Conservation (phyloP, 495 filamentous ascomycete species). For the Hypoxylon perforatum region DNA sequence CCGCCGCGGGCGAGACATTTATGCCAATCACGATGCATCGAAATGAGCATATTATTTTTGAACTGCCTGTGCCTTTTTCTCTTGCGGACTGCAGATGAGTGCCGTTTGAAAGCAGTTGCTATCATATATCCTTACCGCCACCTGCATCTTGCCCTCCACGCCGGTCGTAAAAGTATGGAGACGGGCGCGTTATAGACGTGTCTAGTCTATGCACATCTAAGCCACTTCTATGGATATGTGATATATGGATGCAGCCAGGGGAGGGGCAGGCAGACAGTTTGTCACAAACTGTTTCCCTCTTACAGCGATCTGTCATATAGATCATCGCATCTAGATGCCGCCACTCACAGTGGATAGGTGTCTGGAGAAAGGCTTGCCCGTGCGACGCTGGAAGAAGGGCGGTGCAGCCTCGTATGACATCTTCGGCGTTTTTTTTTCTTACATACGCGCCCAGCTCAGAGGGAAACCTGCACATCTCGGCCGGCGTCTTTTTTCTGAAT, state of each 20-base stretch:
- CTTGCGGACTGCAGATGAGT: not conserved
- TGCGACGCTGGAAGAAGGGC: no score
- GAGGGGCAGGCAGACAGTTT: no score
- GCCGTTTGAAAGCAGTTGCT: no score
- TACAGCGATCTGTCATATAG: no score
- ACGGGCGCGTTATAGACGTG: not conserved
- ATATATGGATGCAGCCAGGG: no score
- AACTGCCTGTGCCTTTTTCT: not conserved
- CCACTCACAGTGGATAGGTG: not conserved
- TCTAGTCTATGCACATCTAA: not conserved
- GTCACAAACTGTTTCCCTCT: no score
- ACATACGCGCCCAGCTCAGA: no score
- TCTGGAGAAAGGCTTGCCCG: no score
- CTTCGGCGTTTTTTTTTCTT: not conserved
- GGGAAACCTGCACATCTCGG: no score
- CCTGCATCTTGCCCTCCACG: not conserved
- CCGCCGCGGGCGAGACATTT: slow-evolving; percentile 7
- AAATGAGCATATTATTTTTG: not conserved
- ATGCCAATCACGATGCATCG: slow-evolving; percentile 1
- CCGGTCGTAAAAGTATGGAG: not conserved
- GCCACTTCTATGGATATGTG: not conserved
- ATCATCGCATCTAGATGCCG: not conserved
- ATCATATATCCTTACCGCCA: no score
- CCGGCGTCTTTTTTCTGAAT: no score
- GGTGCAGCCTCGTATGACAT: slow-evolving; percentile 14